These are phyloP conservation scores for Pseudoscleropodium purum DNA, from an alignment of 225 moss, liverwort and hornwort species.

Conservation along the genomic window DNA sequence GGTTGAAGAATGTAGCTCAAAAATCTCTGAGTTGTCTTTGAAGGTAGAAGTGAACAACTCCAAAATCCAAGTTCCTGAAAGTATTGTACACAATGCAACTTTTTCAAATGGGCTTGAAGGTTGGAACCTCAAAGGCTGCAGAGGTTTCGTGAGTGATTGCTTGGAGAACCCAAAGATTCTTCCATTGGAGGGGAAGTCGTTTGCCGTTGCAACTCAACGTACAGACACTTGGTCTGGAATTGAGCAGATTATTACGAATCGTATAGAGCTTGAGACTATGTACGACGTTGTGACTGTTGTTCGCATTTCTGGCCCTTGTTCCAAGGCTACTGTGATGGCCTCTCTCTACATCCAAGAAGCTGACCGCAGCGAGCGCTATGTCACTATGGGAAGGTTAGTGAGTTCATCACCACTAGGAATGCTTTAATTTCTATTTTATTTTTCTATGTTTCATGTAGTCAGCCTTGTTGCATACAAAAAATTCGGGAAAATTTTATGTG, in stretches of 20 bases:
- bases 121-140: slow-evolving; percentile 67
- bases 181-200: slow-evolving; percentile 52
- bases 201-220: slow-evolving; percentile 64
- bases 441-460: not conserved
- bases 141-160: slow-evolving; percentile 39
- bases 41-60: slow-evolving; percentile 13
- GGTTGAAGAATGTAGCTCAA: slow-evolving; percentile 9
- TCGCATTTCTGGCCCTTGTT: slow-evolving; percentile 45
- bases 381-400: slow-evolving; percentile 71
- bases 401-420: not conserved
- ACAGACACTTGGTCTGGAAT: slow-evolving; percentile 71
- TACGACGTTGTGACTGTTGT: slow-evolving; percentile 52
- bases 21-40: slow-evolving; percentile 4
- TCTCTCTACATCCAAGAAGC: slow-evolving; percentile 52
- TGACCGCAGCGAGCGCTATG: slow-evolving; percentile 61
- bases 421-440: not conserved
- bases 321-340: slow-evolving; percentile 48
- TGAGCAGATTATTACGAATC: slow-evolving; percentile 72
- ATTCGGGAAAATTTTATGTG: not conserved
- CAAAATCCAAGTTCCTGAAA: not conserved
- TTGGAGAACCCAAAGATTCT: slow-evolving; percentile 40
- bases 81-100: slow-evolving; percentile 49
- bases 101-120: slow-evolving; percentile 56
- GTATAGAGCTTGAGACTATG: slow-evolving; percentile 45
- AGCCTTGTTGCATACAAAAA: not conserved